Evolutionary conservation across 371 early-diverging fungal genomes (phyloP).

Genomic region (Mucor lusitanicus): DNA sequence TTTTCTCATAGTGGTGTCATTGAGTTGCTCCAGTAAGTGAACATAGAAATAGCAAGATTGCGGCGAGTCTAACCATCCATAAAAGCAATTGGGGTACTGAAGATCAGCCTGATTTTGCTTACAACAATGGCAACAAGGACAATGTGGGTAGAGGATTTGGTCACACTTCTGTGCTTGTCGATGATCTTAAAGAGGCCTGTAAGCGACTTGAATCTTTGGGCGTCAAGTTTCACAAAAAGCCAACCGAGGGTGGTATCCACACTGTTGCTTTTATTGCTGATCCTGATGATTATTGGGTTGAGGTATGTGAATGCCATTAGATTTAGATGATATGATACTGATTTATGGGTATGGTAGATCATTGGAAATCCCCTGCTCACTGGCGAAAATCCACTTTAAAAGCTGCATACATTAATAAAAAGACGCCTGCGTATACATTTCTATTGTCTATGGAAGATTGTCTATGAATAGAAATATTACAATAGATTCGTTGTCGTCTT

Average conservation of each 20-base stretch:
- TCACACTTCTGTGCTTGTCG: slow-evolving; percentile 82
- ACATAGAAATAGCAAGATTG: neutral
- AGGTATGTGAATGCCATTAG: slow-evolving; percentile 25
- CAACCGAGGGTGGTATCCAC: slow-evolving; percentile 78
- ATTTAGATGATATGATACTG: neutral
- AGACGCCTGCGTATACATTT: neutral
- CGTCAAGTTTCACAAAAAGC: slow-evolving; percentile 79
- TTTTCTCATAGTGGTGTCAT: slow-evolving; percentile 74
- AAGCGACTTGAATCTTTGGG: slow-evolving; percentile 69
- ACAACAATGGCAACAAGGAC: slow-evolving; percentile 73
- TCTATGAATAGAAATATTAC: no score
- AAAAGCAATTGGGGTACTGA: slow-evolving; percentile 87
- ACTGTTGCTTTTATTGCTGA: slow-evolving; percentile 86
- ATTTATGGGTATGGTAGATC: neutral
- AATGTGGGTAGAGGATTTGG: slow-evolving; percentile 76
- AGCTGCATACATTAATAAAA: neutral
- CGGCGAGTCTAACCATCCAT: neutral
- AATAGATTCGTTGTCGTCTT: no score
- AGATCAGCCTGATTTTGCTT: slow-evolving; percentile 65
- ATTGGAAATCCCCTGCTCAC: neutral
- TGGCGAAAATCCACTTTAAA: neutral
- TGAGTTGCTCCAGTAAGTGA: slow-evolving; percentile 79
- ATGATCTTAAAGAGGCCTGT: slow-evolving; percentile 79
- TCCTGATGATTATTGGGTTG: slow-evolving; percentile 89
- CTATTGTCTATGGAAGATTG: no score